Conservation (phyloP, 495 filamentous ascomycete genomes). For the Lineolata rhizophorae region DNA sequence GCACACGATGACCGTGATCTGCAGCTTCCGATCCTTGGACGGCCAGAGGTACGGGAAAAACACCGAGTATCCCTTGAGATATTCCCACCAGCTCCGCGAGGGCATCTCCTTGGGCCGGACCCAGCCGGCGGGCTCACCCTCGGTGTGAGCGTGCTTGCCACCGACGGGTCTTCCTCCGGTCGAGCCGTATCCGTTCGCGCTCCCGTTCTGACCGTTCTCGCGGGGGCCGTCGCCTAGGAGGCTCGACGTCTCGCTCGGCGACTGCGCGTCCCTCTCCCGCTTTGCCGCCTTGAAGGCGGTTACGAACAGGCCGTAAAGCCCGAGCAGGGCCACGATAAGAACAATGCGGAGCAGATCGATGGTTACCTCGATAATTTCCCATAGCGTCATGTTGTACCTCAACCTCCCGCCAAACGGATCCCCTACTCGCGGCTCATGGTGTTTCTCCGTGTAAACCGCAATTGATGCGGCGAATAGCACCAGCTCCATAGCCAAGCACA, state of each 20-base stretch:
- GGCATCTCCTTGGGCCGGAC: slow-evolving; percentile 41
- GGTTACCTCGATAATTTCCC: slow-evolving; percentile 41
- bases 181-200: slow-evolving; percentile 29
- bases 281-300: slow-evolving; percentile 8
- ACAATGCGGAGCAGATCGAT: slow-evolving; percentile 37
- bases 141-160: slow-evolving; percentile 17
- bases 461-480: slow-evolving; percentile 42
- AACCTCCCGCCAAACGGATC: slow-evolving; percentile 25
- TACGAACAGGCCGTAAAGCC: slow-evolving; percentile 36
- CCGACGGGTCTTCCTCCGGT: slow-evolving; percentile 21
- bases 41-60: slow-evolving; percentile 96
- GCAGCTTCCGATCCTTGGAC: slow-evolving; percentile 44
- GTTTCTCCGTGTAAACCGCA: slow-evolving; percentile 33
- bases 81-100: slow-evolving; percentile 71
- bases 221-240: slow-evolving; percentile 21
- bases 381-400: slow-evolving; percentile 30
- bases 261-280: slow-evolving; percentile 11
- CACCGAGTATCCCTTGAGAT: slow-evolving; percentile 62
- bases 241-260: slow-evolving; percentile 29
- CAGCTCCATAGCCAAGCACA: slow-evolving; percentile 44
- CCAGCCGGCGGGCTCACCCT: slow-evolving; percentile 30
- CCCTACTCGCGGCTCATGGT: slow-evolving; percentile 36
- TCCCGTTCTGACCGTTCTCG: slow-evolving; percentile 26
- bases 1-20: slow-evolving; percentile 58
- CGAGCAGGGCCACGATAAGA: slow-evolving; percentile 31